phyloP scores from a whole-genome alignment of 2,329 filamentous ascomycete species.

The Coleophoma eucalyptorum region DNA sequence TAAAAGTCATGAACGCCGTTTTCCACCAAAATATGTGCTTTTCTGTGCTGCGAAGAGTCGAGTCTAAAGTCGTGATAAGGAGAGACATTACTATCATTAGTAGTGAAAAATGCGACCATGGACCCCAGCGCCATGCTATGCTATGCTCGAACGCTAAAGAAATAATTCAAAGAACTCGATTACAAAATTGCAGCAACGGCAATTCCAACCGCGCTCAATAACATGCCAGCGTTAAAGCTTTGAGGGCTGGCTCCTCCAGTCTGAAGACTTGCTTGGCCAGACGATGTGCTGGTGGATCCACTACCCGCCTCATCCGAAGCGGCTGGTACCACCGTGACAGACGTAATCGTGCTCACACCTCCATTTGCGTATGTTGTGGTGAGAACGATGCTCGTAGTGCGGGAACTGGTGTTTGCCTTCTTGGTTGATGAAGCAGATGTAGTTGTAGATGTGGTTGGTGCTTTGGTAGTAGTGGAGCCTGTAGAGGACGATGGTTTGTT shows the following conservation, averaged over 20 bases:
- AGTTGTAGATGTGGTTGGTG: not conserved
- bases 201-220: not conserved
- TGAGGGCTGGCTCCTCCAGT: not conserved
- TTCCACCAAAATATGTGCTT: no score
- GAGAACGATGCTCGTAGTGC: not conserved
- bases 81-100: constrained; percentile 2
- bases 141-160: not conserved
- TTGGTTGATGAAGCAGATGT: not conserved
- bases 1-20: no score
- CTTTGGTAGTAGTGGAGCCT: not conserved
- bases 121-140: not conserved
- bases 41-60: not conserved
- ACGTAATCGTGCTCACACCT: not conserved
- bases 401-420: not conserved
- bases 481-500: not conserved
- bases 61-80: not conserved
- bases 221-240: not conserved
- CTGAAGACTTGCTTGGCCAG: not conserved
- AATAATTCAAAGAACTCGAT: not conserved
- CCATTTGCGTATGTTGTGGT: not conserved
- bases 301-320: not conserved
- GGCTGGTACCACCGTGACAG: not conserved
- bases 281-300: not conserved
- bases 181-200: not conserved
- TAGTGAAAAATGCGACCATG: not conserved